Evolutionary conservation across 495 filamentous ascomycete genomes (phyloP).

Genomic region (Penicillium simplicissimum): DNA sequence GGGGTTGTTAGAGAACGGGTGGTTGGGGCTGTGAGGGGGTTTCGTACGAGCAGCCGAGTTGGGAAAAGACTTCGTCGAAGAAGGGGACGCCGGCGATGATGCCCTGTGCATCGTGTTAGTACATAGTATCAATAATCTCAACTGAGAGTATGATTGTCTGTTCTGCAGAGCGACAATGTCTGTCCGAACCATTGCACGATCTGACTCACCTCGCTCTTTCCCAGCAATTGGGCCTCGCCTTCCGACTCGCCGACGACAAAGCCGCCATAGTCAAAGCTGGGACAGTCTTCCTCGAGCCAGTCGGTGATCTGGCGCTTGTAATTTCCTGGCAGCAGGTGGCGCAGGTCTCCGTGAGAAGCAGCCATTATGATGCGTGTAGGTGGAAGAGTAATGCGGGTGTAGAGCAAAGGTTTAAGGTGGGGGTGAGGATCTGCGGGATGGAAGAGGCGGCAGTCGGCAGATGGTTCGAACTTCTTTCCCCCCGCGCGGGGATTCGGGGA

Average conservation of each 20-base stretch:
- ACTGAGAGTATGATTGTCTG: not conserved
- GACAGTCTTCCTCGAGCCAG: slow-evolving; percentile 95
- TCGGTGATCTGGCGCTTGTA: slow-evolving; percentile 77
- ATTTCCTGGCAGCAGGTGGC: slow-evolving; percentile 78
- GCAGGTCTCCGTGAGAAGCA: slow-evolving; percentile 68
- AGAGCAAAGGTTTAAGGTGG: slow-evolving; percentile 3
- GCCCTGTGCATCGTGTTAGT: slow-evolving; percentile 46
- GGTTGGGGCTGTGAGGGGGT: not conserved
- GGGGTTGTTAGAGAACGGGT: not conserved
- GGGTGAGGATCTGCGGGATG: slow-evolving; percentile 11
- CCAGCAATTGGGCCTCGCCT: slow-evolving; percentile 78
- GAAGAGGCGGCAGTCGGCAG: not conserved
- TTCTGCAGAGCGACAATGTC: not conserved
- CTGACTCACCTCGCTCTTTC: slow-evolving; percentile 69
- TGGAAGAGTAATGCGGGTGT: not conserved
- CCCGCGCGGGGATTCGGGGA: slow-evolving; percentile 28
- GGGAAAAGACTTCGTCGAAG: slow-evolving; percentile 89
- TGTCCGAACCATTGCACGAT: not conserved
- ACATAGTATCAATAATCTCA: not conserved
- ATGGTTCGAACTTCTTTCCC: no score
- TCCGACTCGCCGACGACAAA: slow-evolving; percentile 86
- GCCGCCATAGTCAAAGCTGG: slow-evolving; percentile 93
- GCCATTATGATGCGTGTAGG: slow-evolving; percentile 46
- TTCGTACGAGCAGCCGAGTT: slow-evolving; percentile 77
- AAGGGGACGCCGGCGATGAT: slow-evolving; percentile 92